phyloP scores from a whole-genome alignment of 164 flowering plant species.

The Magnolia changhungtana region DNA sequence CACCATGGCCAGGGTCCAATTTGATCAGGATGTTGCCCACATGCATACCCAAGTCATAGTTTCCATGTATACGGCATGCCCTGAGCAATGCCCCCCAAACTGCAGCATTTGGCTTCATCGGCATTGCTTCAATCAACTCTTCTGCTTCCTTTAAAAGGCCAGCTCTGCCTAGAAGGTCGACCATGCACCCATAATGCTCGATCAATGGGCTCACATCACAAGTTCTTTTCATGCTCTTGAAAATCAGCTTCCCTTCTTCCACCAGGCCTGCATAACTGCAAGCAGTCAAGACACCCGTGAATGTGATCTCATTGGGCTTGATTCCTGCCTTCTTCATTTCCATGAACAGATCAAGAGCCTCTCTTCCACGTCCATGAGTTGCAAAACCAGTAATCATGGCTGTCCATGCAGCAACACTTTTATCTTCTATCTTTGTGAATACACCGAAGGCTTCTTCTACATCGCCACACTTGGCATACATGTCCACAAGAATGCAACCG shows the following conservation, averaged over 20 bases:
- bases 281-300: constrained; percentile 44
- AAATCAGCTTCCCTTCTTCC: constrained; percentile 34
- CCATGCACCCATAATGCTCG: constrained; percentile 61
- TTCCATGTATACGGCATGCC: constrained; percentile 39
- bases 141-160: constrained; percentile 45
- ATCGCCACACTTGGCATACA: constrained; percentile 53
- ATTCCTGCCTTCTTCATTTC: constrained; percentile 35
- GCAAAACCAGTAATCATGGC: constrained; percentile 49
- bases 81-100: constrained; percentile 48
- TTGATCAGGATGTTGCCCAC: constrained; percentile 34
- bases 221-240: constrained; percentile 33
- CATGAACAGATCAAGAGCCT: constrained; percentile 38
- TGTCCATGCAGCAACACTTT: constrained; percentile 42
- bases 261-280: constrained; percentile 52
- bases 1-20: constrained; percentile 39
- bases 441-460: constrained; percentile 37
- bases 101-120: constrained; percentile 41
- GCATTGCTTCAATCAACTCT: constrained; percentile 38
- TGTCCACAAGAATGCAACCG: constrained; percentile 42
- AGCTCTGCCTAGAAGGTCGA: constrained; percentile 50
- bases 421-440: constrained; percentile 25
- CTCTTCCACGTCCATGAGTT: constrained; percentile 45
- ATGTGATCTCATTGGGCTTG: constrained; percentile 43
- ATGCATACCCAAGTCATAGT: constrained; percentile 34
- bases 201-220: constrained; percentile 31